Evolutionary conservation across 495 filamentous ascomycete species (phyloP), one percentile per base, ranked within the genome.

Genomic region (Chlorociboria aeruginascens): DNA sequence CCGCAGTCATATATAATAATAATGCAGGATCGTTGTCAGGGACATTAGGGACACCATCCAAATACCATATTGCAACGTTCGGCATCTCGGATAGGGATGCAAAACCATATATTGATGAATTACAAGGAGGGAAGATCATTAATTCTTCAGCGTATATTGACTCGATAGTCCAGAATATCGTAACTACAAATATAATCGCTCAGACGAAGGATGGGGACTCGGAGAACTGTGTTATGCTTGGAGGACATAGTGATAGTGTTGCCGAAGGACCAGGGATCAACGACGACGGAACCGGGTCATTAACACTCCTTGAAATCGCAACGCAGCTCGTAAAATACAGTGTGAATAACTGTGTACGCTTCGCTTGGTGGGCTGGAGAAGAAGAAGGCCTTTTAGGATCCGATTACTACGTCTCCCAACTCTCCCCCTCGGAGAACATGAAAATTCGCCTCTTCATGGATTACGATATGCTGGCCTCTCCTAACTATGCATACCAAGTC

Each of bases 1-100:
- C 73, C n/a, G 75, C 74, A 0, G 65, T 83, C 0, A 63, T 83
- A 8, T 81, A 75, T 56, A 82, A 82, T 56, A 70, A 72, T 53
- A 69, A 73, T 12, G 44, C 66, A 8, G 69, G 63, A 8, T 57
- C 50, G 30, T 45, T 79, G 2, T 65, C 63, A 20, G 77, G 76
- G 11, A 81, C 77, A 6, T 61, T 81, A 28, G 77, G 70, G 8
- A 63, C 52, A 6, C 74, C 77, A 2, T 66, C 66, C 7, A 60
- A 68, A 0, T 42, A 74, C 46, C 73, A 80, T 50, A 67, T 78
- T 25, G 72, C 78, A 16, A 80, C 74, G 0, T 79, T 78, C 36
- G 72, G 74, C 1, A 58, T 82, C 28, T 72, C 71, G 1, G 67
- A 71, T 32, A 52, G 55, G 8, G 72, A 77, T 31, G 77, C 72